Evolutionary conservation across 176 grass and related monocot genomes (phyloP).

Genomic region (Eleusine coracana): DNA sequence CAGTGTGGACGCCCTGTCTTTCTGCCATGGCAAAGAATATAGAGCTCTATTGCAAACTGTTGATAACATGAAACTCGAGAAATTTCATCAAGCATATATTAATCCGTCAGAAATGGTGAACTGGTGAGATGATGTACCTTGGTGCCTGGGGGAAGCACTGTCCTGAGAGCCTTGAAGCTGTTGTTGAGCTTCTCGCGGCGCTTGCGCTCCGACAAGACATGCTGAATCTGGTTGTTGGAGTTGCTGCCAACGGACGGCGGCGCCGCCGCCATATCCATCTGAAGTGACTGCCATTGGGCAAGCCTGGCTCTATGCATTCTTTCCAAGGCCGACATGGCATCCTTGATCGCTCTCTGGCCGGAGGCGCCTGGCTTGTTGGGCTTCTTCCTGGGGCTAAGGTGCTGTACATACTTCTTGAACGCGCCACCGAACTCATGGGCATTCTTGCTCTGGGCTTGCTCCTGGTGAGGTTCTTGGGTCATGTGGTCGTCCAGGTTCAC

Average conservation of each 20-base stretch:
- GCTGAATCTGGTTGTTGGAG: conserved; percentile 28
- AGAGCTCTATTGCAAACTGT: background rate
- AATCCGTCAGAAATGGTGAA: background rate
- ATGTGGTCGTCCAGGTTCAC: background rate
- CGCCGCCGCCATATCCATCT: background rate
- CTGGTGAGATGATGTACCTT: conserved; percentile 5
- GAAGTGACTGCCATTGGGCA: background rate
- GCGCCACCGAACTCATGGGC: background rate
- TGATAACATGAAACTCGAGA: background rate
- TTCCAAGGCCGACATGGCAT: background rate
- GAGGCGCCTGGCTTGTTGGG: background rate
- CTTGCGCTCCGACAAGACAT: conserved; percentile 54
- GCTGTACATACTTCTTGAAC: conserved; percentile 20
- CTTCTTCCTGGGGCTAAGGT: conserved; percentile 31
- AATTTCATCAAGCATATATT: background rate
- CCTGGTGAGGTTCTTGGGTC: background rate
- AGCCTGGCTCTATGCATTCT: conserved; percentile 35
- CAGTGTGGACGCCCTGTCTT: conserved; percentile 50
- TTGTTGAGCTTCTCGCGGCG: conserved; percentile 52
- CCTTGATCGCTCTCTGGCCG: conserved; percentile 42
- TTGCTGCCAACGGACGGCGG: background rate
- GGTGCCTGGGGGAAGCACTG: conserved; percentile 5
- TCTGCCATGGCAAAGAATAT: conserved; percentile 21
- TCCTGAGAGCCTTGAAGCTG: conserved; percentile 46
- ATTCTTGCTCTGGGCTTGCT: background rate